Conservation (phyloP, 2,329 filamentous ascomycete species). For the Colletotrichum brevisporum region DNA sequence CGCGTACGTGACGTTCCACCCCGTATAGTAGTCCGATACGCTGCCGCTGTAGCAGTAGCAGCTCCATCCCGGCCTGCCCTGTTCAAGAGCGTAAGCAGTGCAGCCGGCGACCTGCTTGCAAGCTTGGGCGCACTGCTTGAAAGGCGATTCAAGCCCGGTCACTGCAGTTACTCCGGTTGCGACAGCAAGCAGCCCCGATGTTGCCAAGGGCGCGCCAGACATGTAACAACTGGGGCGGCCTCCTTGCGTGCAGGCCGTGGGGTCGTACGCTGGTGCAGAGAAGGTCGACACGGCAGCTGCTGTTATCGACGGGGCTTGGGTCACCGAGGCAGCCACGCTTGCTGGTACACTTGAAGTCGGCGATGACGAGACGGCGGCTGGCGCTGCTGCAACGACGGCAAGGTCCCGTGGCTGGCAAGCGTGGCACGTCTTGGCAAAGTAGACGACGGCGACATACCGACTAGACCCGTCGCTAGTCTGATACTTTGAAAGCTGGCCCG, state of each 20-base stretch:
- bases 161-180: not conserved
- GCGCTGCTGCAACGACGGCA: not conserved
- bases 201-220: not conserved
- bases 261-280: not conserved
- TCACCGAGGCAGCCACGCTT: not conserved
- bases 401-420: conserved; percentile 3
- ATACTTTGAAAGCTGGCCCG: not conserved
- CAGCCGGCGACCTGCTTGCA: conserved; percentile 8
- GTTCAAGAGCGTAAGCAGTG: conserved; percentile 6
- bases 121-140: conserved; percentile 4
- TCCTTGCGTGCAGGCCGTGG: not conserved
- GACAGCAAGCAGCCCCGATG: not conserved
- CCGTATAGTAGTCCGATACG: not conserved
- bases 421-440: conserved; percentile 8
- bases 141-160: not conserved
- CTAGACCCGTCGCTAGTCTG: not conserved
- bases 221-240: not conserved
- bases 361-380: not conserved
- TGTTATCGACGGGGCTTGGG: not conserved
- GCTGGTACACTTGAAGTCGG: not conserved
- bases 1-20: not conserved
- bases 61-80: not conserved
- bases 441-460: conserved; percentile 9
- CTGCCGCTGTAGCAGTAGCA: conserved; percentile 1
- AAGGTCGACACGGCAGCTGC: not conserved